These are phyloP conservation scores for Apophysomyces ossiformis DNA, from an alignment of 371 early-diverging fungal species.

Conservation along the genomic window DNA sequence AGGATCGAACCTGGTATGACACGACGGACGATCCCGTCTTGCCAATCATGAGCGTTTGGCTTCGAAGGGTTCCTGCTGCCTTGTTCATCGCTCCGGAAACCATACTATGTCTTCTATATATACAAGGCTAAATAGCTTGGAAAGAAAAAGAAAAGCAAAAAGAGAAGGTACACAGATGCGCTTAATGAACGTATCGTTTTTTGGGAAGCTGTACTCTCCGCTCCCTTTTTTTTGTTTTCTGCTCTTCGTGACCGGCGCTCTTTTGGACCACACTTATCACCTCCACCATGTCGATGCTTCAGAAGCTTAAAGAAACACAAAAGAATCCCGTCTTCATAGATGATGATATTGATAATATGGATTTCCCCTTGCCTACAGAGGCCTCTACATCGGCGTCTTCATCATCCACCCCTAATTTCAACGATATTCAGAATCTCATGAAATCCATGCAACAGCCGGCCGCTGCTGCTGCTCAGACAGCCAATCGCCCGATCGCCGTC, in stretches of 20 bases:
- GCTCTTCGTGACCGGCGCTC: not conserved
- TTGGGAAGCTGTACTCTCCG: not conserved
- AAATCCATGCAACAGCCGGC: constrained; percentile 14
- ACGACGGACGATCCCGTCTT: constrained; percentile 49
- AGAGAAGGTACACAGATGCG: no score
- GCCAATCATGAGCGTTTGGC: constrained; percentile 46
- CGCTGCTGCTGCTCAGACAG: constrained; percentile 10
- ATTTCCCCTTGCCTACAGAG: constrained; percentile 62
- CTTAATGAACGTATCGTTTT: no score
- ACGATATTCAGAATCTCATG: constrained; percentile 37
- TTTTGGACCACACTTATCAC: not conserved
- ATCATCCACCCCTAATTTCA: constrained; percentile 37
- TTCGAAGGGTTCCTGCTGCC: constrained; percentile 28
- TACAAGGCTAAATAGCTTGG: no score
- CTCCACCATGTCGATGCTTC: constrained; percentile 44
- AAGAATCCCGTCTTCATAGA: constrained; percentile 50
- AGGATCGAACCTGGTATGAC: constrained; percentile 43
- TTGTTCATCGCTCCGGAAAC: constrained; percentile 16
- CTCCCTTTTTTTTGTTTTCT: not conserved
- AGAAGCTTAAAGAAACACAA: constrained; percentile 47
- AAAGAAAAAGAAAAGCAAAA: no score
- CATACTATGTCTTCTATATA: no score
- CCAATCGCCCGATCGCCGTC: constrained; percentile 29
- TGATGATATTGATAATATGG: constrained; percentile 70
- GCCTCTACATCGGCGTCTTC: not conserved